Evolutionary conservation across 441 rosid species (phyloP), one percentile per base, ranked within the genome.

Genomic region (Capsella rubella): DNA sequence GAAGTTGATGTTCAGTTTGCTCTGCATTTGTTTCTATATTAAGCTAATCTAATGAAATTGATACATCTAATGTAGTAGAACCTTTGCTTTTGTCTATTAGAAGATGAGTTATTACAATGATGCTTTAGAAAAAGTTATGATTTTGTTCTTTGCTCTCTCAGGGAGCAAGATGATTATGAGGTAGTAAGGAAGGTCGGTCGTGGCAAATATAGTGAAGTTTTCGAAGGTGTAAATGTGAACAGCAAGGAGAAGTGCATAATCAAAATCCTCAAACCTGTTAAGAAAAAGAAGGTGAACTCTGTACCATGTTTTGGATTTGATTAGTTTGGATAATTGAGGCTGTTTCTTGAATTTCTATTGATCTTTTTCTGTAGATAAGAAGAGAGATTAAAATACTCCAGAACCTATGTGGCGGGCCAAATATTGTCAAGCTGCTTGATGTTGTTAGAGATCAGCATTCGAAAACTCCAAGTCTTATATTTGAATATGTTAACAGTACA

Each of bases 221-320:
- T 92, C 69, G 97, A 92, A 78, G 97, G 97, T 13, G 78, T 91
- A 40, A 91, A 91, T 81, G 89, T 89, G 68, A 87, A 89, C 69
- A 94, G 69, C 82, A 92, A 85, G 50, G 99, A 92, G 75, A 81
- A 85, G 56, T 94, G 99, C 69, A 78, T 92, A 21, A 89, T 94
- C 83, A 94, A 94, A 90, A 92, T 92, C 74, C 99, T 94, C 72
- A 92, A 94, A 78, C 97, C 99, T 77, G 99, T 94, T 53, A 89
- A 92, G 97, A 94, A 90, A 79, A 94, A 94, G 87, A 91, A 91
- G 93, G 98, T 89, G 60, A 81, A 3, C 49, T 61, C 2, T 47
- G 40, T 78, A n/a, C 64, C 3, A 34, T 15, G 10, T 60, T 69
- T 52, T 34, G 39, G 18, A 25, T 57, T 58, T 34, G 27, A 71